A percentile compares a stretch with the other conserved stretches of the same genome.
Conservation (phyloP, 2,329 filamentous ascomycete genomes). For the Coleophoma eucalyptorum region DNA sequence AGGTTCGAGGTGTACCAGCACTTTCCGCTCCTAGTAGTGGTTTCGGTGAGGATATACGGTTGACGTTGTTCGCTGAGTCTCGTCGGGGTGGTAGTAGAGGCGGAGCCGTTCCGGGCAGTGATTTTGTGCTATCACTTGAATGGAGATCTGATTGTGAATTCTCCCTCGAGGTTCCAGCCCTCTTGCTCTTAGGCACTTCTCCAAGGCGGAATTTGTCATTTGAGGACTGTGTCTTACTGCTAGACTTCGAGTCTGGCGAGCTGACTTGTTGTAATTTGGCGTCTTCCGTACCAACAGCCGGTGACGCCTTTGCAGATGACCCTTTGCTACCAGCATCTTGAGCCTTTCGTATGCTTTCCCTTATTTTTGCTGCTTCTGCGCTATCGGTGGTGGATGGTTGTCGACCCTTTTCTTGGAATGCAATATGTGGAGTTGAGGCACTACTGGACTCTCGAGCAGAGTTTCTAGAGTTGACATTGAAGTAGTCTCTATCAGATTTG, state of each 20-base stretch:
- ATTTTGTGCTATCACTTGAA: constrained; percentile 24
- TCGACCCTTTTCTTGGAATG: constrained; percentile 81
- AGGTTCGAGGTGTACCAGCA: constrained; percentile 45
- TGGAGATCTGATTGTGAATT: constrained; percentile 32
- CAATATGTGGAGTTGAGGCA: constrained; percentile 77
- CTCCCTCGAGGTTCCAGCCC: constrained; percentile 33
- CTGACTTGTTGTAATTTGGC: constrained; percentile 22
- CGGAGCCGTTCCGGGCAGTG: constrained; percentile 28
- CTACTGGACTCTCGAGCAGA: constrained; percentile 36
- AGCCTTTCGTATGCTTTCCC: constrained; percentile 40
- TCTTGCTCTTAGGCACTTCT: constrained; percentile 69
- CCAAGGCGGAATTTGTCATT: constrained; percentile 72
- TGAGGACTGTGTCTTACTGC: constrained; percentile 29
- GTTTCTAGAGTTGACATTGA: constrained; percentile 39
- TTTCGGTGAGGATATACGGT: constrained; percentile 20
- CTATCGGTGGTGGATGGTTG: constrained; percentile 55
- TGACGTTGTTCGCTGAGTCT: constrained; percentile 12
- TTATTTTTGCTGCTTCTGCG: constrained; percentile 45
- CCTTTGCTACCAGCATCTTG: constrained; percentile 16
- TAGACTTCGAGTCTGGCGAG: constrained; percentile 20
- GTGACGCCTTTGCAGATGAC: constrained; percentile 17
- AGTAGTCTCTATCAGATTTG: constrained; percentile 52
- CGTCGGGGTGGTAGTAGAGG: constrained; percentile 15
- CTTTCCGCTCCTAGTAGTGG: constrained; percentile 27
- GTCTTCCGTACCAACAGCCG: constrained; percentile 21